Evolutionary conservation across 768 basidiomycete genomes (phyloP), one percentile per base, ranked within the genome.

Genomic region (Leucogyrophana mollusca): DNA sequence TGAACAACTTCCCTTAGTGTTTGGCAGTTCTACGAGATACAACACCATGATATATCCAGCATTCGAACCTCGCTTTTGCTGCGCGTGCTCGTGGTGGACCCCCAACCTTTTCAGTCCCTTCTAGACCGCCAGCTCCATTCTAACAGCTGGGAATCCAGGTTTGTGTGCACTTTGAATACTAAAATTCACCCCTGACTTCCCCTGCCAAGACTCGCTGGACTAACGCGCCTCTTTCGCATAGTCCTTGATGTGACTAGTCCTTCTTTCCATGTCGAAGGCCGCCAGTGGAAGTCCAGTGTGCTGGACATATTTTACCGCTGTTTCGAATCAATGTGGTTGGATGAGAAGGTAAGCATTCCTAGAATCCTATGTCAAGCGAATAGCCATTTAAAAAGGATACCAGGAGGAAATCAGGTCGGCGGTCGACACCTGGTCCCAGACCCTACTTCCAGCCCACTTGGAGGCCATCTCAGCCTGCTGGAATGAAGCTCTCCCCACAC

Each of bases 351-450:
- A 53, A 42, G 72, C 56, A 36, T 34, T 9, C 23, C 27, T 33
- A 30, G n/a, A 11, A n/a, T 16, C 36, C 17, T 9, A 20, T 18
- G 14, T n/a, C n/a, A 16, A 9, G 34, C 22, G n/a, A 14, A 24
- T 13, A 30, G 27, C 27, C 27, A 30, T 30, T 30, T 4, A 11
- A 36, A 33, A 46, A 21, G 22, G 16, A 16, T 7, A 36, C 13
- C 38, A 90, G 88, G 86, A 87, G 67, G 85, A 87, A 65, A 67
- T 88, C 23, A 74, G 86, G 36, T 57, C 80, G 6, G 69, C 79
- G 3, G 78, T 74, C 1, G 77, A 80, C 48, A 76, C 79, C 3
- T 79, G 79, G 62, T 71, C 78, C 2, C 73, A 77, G 47, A 79
- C 80, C 13, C 66, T 90, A 16, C 73, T 87, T 14, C 79, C 84